Conservation (phyloP, 768 basidiomycete species). For the Collybiopsis confluens region DNA sequence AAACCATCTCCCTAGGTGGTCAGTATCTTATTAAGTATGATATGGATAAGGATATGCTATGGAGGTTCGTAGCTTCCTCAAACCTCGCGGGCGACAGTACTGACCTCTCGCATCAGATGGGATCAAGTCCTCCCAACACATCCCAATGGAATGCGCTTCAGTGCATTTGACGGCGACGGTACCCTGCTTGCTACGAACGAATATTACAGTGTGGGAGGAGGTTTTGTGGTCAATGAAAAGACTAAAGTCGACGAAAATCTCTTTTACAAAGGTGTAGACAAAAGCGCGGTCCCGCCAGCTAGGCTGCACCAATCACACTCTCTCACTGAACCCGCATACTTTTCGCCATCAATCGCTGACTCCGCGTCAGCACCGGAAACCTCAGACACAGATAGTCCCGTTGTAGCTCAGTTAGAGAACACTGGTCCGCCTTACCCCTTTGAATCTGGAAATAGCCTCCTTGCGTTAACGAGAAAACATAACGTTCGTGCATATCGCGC, state of each 20-base stretch:
- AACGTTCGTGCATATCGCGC: slow-evolving; percentile 66
- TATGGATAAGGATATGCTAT: slow-evolving; percentile 89
- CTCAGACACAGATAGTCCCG: no score
- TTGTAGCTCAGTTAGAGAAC: slow-evolving; percentile 14
- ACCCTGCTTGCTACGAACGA: slow-evolving; percentile 90
- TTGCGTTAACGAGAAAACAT: slow-evolving; percentile 72
- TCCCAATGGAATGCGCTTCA: slow-evolving; percentile 93
- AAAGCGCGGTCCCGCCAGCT: slow-evolving; percentile 73
- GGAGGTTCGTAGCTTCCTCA: slow-evolving; percentile 53
- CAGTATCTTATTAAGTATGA: slow-evolving; percentile 77
- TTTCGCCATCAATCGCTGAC: not conserved
- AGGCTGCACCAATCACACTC: slow-evolving; percentile 66
- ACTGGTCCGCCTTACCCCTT: slow-evolving; percentile 83
- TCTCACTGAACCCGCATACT: slow-evolving; percentile 28
- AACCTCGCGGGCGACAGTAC: no score
- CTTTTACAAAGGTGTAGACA: slow-evolving; percentile 91
- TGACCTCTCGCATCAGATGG: slow-evolving; percentile 33
- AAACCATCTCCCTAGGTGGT: slow-evolving; percentile 67
- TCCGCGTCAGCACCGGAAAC: not conserved
- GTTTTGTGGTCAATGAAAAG: slow-evolving; percentile 93
- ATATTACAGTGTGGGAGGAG: slow-evolving; percentile 92
- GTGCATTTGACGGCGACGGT: slow-evolving; percentile 76
- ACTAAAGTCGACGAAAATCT: slow-evolving; percentile 92
- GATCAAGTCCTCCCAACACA: slow-evolving; percentile 86
- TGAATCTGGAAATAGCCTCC: slow-evolving; percentile 67